Percentiles rank a stretch among this genome's conserved stretches.
These are phyloP conservation scores for Trichoderma harzianum DNA, from an alignment of 2,329 filamentous ascomycete species.

Conservation along the genomic window DNA sequence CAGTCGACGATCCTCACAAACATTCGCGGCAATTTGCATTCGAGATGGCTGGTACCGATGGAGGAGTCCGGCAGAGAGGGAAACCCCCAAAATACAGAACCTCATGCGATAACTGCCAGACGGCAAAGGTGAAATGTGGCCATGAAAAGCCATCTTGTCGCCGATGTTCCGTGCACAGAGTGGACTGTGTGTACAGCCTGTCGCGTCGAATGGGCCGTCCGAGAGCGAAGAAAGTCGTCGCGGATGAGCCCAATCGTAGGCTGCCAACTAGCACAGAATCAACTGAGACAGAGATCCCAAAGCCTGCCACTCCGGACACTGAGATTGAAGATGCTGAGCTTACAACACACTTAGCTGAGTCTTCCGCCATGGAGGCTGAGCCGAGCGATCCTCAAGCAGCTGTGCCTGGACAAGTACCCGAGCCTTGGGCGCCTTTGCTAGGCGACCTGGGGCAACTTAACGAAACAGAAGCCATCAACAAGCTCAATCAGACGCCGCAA, in stretches of 20 bases:
- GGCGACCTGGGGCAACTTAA: not conserved
- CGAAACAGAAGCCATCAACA: not conserved
- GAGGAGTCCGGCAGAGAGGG: not conserved
- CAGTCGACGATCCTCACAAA: not conserved
- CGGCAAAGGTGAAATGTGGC: slow-evolving; percentile 14
- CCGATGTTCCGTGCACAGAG: slow-evolving; percentile 1
- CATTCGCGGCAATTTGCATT: not conserved
- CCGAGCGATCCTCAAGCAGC: not conserved
- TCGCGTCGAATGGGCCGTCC: slow-evolving; percentile 17
- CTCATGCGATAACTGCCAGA: slow-evolving; percentile 16
- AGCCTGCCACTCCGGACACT: not conserved
- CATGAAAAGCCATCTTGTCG: slow-evolving; percentile 14
- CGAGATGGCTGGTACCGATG: not conserved
- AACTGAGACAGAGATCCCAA: not conserved
- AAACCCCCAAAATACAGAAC: slow-evolving; percentile 11
- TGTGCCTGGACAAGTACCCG: not conserved
- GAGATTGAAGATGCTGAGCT: not conserved
- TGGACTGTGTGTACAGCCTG: slow-evolving; percentile 16
- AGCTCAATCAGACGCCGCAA: not conserved
- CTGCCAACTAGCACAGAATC: not conserved
- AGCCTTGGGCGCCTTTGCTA: not conserved
- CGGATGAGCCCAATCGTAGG: not conserved
- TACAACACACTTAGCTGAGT: not conserved
- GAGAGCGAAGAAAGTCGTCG: not conserved
- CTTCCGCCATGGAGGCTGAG: not conserved